Conservation (phyloP, 768 basidiomycete genomes). For the Termitomyces sp. region DNA sequence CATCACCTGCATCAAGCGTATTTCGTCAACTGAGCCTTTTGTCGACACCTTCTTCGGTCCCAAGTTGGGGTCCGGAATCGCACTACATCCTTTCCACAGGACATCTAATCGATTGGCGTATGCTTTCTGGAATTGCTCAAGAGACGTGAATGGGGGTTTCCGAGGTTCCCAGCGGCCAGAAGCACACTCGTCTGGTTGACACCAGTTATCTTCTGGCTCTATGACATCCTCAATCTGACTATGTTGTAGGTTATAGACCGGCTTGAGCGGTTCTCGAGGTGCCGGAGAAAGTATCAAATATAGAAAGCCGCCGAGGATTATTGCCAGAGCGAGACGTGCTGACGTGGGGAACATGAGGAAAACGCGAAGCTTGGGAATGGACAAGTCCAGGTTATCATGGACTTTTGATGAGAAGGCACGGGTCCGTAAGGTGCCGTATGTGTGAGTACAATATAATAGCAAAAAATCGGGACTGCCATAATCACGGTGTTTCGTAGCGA, state of each 20-base stretch:
- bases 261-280: background rate
- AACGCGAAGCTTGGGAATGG: background rate
- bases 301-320: conserved; percentile 8
- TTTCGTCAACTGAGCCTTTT: conserved; percentile 17
- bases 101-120: conserved; percentile 19
- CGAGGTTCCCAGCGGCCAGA: conserved; percentile 21
- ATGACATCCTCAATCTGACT: conserved; percentile 6
- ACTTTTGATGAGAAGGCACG: background rate
- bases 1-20: conserved; percentile 22
- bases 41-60: conserved; percentile 7
- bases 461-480: too few relatives aligned
- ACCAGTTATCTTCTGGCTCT: conserved; percentile 11
- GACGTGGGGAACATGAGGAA: conserved; percentile 3
- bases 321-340: conserved; percentile 2
- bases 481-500: too few relatives aligned
- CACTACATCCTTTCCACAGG: conserved; percentile 23
- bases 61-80: conserved; percentile 8
- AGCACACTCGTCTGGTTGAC: conserved; percentile 18
- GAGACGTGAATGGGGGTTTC: conserved; percentile 15
- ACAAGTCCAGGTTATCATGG: background rate
- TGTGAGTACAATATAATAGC: too few relatives aligned
- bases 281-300: conserved; percentile 6
- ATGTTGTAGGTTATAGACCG: conserved; percentile 1
- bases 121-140: conserved; percentile 18
- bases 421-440: background rate